Base-by-base conservation (phyloP, 768 basidiomycete species). In the Harrya chromipes region DNA sequence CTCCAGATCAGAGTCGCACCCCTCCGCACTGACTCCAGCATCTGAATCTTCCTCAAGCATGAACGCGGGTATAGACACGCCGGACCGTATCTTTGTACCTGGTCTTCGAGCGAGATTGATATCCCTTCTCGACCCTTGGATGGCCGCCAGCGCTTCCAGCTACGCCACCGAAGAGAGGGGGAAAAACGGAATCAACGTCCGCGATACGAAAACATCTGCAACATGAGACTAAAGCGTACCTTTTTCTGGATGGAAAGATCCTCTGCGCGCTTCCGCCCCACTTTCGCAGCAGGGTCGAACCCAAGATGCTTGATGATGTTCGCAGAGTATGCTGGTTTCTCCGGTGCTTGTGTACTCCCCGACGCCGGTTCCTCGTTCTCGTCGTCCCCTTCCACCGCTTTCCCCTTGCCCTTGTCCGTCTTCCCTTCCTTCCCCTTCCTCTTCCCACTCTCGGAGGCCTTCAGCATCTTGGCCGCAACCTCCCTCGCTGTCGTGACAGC, bases 261-360 rank as follows among this genome's bases (percentile, higher is more conserved):
- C 31, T 72, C 70, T 0, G 55, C 56, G 49, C 72, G 73, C 35
- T 70, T 68, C 35, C 72, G 75, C 2, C 81, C 81, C 37, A 71
- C 65, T 59, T 82, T 84, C 8, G 73, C 60, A 3, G 82, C 80
- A 21, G 90, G 90, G 67, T 93, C 87, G 51, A 92, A 93, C 2
- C 90, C 90, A 4, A 93, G 72, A 5, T 78, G 73, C 60, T 84
- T 84, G 60, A 93, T 81, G 20, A 87, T 65, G 43, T 73, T 72
- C 0, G 84, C 82, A 34, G 84, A 83, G 64, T 85, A 92, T 2
- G 80, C 76, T 39, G 67, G 72, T 60, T 76, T 81, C 42, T 56
- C 57, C 29, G 58, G 55, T 14, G 38, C 16, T 16, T 16, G 33
- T 4, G 33, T 48, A 4, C 37, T 43, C 24, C 33, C 33, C 27